Conservation (phyloP, 495 filamentous ascomycete species). For the Neurospora intermedia region DNA sequence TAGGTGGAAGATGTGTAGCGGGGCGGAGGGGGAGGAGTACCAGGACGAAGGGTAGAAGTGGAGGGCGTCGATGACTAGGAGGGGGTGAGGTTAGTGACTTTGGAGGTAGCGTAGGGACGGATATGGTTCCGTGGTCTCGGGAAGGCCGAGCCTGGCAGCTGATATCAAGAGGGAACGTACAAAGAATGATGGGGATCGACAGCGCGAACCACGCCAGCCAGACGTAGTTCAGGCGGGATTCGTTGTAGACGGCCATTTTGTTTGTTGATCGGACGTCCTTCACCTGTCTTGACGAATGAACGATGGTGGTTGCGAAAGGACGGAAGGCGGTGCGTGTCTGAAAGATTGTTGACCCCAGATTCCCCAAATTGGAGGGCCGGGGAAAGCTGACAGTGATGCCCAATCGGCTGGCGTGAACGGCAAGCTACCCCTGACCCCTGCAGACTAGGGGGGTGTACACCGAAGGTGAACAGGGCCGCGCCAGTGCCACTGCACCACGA, state of each 20-base stretch:
- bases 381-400: background rate
- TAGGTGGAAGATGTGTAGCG: conserved; percentile 35
- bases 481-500: too few relatives aligned
- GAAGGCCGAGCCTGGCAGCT: too few relatives aligned
- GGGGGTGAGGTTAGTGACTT: background rate
- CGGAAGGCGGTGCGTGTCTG: background rate
- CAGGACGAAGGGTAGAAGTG: conserved; percentile 48
- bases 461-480: background rate
- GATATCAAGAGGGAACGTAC: conserved; percentile 30
- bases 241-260: conserved; percentile 24
- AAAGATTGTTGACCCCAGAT: background rate
- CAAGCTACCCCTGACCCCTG: background rate
- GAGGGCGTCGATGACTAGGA: conserved; percentile 52
- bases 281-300: background rate
- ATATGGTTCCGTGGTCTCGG: too few relatives aligned
- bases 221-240: conserved; percentile 34
- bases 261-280: background rate
- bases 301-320: background rate
- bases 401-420: background rate
- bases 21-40: conserved; percentile 32
- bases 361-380: background rate
- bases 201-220: conserved; percentile 63
- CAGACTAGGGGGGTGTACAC: background rate
- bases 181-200: conserved; percentile 56
- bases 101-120: background rate